Percentiles rank a stretch among this genome's conserved stretches.
phyloP scores from a whole-genome alignment of 1,139 yeast genomes.

The Magnusiomyces tetraspermus region DNA sequence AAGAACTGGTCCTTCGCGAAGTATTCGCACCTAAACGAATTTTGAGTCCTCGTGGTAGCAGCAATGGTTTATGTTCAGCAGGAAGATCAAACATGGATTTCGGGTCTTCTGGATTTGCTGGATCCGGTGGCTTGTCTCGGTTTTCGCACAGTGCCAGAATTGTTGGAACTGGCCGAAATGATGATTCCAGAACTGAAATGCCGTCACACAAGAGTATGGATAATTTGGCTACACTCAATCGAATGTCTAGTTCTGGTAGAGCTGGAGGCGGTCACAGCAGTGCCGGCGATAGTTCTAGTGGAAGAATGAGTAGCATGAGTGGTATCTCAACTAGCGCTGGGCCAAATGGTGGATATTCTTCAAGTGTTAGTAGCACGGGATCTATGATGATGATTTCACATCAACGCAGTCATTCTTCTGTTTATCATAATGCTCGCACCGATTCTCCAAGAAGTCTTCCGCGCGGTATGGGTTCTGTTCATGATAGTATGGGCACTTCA shows the following conservation, averaged over 20 bases:
- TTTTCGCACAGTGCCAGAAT: background rate
- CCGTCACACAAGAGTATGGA: constrained; percentile 13
- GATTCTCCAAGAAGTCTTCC: background rate
- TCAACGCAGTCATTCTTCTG: constrained; percentile 11
- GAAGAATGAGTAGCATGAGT: too few species aligned
- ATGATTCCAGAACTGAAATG: background rate
- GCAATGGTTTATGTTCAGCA: background rate
- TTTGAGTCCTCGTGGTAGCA: background rate
- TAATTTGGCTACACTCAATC: constrained; percentile 1
- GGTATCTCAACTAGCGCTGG: background rate
- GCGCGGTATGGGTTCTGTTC: background rate
- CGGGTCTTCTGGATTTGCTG: too few species aligned
- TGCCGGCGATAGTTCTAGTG: background rate
- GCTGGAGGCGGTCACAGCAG: too few species aligned
- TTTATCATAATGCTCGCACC: background rate
- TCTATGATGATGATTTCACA: constrained; percentile 6
- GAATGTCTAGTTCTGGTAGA: too few species aligned
- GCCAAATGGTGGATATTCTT: background rate
- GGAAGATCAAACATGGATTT: too few species aligned
- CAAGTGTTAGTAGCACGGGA: background rate
- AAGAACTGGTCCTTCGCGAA: constrained; percentile 58
- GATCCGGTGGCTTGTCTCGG: too few species aligned
- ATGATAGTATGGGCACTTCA: background rate
- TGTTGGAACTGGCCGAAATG: background rate
- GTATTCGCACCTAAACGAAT: constrained; percentile 47